Evolutionary conservation across 371 early-diverging fungal species (phyloP).

Genomic region (Actinomortierella wolfii): DNA sequence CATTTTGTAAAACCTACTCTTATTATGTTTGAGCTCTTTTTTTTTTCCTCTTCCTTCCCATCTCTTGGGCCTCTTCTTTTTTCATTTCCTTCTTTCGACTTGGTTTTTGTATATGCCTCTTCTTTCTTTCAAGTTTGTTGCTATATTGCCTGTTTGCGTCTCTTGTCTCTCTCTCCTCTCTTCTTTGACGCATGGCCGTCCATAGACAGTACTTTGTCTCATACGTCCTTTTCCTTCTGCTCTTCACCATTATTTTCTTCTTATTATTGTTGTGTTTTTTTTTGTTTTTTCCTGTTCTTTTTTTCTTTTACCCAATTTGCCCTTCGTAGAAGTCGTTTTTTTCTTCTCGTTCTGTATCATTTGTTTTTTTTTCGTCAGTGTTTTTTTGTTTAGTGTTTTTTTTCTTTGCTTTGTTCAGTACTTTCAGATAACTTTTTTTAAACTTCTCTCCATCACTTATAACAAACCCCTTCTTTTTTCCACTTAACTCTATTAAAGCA

Average conservation of each 20-base stretch:
- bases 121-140: neutral
- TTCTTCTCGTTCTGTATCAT: neutral
- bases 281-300: conserved; percentile 8
- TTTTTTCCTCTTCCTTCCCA: neutral
- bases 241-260: neutral
- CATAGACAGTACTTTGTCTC: conserved; percentile 3
- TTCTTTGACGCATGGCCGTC: conserved; percentile 14
- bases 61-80: neutral
- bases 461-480: too few species aligned
- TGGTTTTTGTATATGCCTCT: conserved; percentile 1
- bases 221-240: neutral
- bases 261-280: neutral
- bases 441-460: too few species aligned
- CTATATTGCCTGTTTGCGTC: neutral
- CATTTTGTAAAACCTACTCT: too few species aligned
- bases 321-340: neutral
- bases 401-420: too few species aligned
- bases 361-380: neutral
- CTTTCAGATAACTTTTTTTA: too few species aligned
- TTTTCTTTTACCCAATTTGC: too few species aligned
- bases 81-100: neutral
- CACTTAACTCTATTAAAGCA: too few species aligned
- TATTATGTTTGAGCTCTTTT: neutral
- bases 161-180: neutral
- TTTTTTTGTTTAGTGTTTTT: too few species aligned